phyloP scores from a whole-genome alignment of 139 green algal genomes.

The Desmodesmus armatus region DNA sequence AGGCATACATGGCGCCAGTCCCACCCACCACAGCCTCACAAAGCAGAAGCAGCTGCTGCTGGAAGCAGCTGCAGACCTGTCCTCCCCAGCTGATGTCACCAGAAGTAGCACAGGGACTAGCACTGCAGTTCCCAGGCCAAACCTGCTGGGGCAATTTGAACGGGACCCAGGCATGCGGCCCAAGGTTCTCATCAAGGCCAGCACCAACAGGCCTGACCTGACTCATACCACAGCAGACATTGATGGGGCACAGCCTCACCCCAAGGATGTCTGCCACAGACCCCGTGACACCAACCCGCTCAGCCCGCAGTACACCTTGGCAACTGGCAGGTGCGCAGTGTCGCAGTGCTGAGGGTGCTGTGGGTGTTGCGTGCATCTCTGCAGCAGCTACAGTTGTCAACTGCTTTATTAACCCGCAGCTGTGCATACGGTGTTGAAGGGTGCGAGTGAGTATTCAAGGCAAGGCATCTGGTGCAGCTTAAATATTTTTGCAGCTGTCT shows the following conservation, averaged over 20 bases:
- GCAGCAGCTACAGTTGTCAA: too few species aligned
- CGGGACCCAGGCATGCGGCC: slow-evolving; percentile 33
- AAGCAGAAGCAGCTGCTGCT: slow-evolving; percentile 11
- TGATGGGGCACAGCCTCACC: slow-evolving; percentile 7
- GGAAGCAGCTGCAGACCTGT: background rate
- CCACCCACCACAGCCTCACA: background rate
- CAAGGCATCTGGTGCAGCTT: too few species aligned
- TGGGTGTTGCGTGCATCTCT: too few species aligned
- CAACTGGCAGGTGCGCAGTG: too few species aligned
- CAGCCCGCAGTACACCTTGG: background rate
- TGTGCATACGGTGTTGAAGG: too few species aligned
- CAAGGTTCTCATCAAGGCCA: background rate
- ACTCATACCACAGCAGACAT: slow-evolving; percentile 10
- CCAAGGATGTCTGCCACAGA: background rate
- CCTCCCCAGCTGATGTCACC: too few species aligned
- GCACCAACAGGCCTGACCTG: slow-evolving; percentile 5
- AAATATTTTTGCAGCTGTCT: too few species aligned
- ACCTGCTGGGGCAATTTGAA: background rate
- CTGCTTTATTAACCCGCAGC: too few species aligned
- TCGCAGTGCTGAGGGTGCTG: too few species aligned
- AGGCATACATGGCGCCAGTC: slow-evolving; percentile 23
- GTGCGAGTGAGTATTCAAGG: too few species aligned
- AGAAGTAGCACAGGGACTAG: background rate
- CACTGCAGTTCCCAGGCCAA: background rate
- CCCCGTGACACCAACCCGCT: slow-evolving; percentile 18